A percentile compares a stretch with the other conserved stretches of the same genome.
Conservation (phyloP, 169 alveolate species). For the Plasmodium relictum region DNA sequence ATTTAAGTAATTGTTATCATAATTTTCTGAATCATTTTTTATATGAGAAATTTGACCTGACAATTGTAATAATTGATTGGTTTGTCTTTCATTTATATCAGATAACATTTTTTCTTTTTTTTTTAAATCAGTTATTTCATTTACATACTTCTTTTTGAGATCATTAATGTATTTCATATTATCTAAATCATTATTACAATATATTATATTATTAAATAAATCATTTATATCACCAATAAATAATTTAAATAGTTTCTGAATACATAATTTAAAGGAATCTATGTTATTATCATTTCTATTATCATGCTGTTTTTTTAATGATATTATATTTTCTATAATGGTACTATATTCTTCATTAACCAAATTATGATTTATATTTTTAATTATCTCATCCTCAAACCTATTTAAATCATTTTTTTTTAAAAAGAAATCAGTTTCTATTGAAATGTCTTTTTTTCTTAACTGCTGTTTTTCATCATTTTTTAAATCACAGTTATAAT, state of each 20-base stretch:
- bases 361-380: neutral
- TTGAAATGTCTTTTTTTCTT: neutral
- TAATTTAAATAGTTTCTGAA: neutral
- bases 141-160: neutral
- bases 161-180: neutral
- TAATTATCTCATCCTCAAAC: neutral
- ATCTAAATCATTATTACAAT: neutral
- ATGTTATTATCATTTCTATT: neutral
- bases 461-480: neutral
- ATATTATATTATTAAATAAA: neutral
- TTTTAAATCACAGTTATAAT: too few relatives aligned
- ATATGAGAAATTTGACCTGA: slow-evolving; percentile 17
- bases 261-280: neutral
- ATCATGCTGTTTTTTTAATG: neutral
- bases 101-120: slow-evolving; percentile 27
- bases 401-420: neutral
- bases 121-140: slow-evolving; percentile 15
- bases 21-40: slow-evolving; percentile 9
- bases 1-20: neutral
- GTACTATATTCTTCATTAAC: neutral
- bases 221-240: neutral
- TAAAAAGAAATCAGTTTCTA: neutral
- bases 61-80: slow-evolving; percentile 29
- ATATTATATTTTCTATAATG: neutral
- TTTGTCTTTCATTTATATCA: slow-evolving; percentile 65